phyloP scores from a whole-genome alignment of 2,329 filamentous ascomycete genomes.

The Diaporthe velutina region DNA sequence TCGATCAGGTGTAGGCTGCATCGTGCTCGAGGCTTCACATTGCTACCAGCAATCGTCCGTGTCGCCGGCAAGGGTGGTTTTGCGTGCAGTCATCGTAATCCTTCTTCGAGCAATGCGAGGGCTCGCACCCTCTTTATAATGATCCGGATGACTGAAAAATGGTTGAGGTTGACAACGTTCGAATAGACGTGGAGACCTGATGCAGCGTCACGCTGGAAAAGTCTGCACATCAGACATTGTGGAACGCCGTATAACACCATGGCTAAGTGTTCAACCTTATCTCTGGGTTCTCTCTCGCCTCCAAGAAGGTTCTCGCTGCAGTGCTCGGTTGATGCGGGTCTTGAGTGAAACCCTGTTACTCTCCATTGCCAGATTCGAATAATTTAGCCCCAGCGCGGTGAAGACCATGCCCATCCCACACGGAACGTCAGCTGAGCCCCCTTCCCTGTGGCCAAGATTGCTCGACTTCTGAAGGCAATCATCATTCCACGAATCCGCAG shows the following conservation, averaged over 20 bases:
- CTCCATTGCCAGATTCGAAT: constrained; percentile 8
- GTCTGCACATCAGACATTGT: constrained; percentile 15
- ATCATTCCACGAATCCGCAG: neutral
- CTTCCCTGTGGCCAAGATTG: neutral
- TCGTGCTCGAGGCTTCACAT: neutral
- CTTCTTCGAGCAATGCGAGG: neutral
- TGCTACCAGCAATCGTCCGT: neutral
- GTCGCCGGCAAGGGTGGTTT: neutral
- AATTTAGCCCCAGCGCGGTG: constrained; percentile 21
- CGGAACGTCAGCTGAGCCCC: constrained; percentile 5
- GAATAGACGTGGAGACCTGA: constrained; percentile 16
- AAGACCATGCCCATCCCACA: neutral
- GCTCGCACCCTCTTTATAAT: constrained; percentile 22
- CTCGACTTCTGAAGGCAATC: neutral
- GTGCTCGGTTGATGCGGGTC: constrained; percentile 18
- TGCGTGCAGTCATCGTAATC: neutral
- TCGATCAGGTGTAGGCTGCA: neutral
- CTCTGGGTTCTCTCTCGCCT: constrained; percentile 19
- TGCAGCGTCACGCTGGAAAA: constrained; percentile 20
- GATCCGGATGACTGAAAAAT: neutral
- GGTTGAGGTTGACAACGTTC: neutral
- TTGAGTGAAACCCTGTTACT: neutral
- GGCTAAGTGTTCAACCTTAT: constrained; percentile 14
- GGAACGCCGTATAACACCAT: constrained; percentile 15
- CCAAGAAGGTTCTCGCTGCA: constrained; percentile 11